phyloP scores from a whole-genome alignment of 352 stramenopile species.

The Thalassiosira mediterranea region DNA sequence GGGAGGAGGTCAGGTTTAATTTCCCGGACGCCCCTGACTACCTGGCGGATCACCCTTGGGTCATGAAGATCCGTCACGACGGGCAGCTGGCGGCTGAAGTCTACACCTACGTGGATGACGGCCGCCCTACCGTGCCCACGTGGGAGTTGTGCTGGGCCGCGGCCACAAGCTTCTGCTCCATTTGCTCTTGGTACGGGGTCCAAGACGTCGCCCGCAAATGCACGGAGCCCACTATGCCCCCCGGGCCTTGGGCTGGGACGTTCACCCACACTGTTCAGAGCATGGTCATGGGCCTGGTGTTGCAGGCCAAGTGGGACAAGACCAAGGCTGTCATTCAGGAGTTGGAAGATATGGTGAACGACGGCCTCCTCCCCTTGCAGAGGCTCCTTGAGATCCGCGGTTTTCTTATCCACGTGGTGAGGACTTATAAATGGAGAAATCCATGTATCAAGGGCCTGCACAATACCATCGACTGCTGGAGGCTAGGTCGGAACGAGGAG shows the following conservation, averaged over 20 bases:
- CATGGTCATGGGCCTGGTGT: not conserved
- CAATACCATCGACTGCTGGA: conserved; percentile 55
- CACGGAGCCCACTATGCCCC: not conserved
- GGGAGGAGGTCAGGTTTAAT: conserved; percentile 22
- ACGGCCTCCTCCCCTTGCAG: too few relatives aligned
- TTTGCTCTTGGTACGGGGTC: not conserved
- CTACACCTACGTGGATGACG: conserved; percentile 20
- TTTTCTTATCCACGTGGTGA: conserved; percentile 39
- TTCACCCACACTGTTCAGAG: conserved; percentile 1
- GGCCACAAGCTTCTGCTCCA: not conserved
- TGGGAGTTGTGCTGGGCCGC: not conserved
- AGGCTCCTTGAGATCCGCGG: too few relatives aligned
- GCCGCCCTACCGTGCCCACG: not conserved
- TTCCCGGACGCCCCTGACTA: conserved; percentile 2
- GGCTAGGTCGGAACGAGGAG: conserved; percentile 21
- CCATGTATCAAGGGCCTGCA: conserved; percentile 62
- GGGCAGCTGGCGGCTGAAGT: conserved; percentile 7
- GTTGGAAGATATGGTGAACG: not conserved
- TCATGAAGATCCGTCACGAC: conserved; percentile 11
- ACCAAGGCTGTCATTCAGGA: not conserved
- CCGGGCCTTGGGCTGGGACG: conserved; percentile 1
- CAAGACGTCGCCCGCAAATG: not conserved
- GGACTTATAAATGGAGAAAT: conserved; percentile 35
- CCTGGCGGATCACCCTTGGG: conserved; percentile 9
- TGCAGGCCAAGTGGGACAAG: not conserved